Evolutionary conservation across 1,139 yeast species (phyloP), one percentile per base, ranked within the genome.

Genomic region (Suhomyces kunorum): DNA sequence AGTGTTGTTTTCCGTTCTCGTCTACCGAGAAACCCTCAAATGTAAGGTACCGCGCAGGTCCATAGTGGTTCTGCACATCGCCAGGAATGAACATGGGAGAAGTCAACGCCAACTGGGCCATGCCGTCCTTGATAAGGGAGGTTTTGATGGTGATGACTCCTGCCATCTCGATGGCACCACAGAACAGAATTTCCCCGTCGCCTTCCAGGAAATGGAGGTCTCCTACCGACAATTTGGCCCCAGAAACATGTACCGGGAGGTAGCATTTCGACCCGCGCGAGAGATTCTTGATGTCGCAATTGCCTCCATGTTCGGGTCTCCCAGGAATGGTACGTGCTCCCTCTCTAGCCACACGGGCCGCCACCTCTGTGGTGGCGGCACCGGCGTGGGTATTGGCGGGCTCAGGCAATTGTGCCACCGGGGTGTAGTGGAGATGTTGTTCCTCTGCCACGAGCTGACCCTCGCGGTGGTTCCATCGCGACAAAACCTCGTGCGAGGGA

Each of bases 141-240:
- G 66, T 60, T 42, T 68, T 59, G 43, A 74, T 48, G 4, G 78
- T 71, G 39, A 74, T 64, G 25, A 63, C 59, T 3, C 79, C 78
- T 7, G 76, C 65, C 78, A 73, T 74, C 50, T 74, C 80, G 50
- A 74, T 72, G 12, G 77, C 80, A 13, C 80, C 80, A 50, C 80
- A 74, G 49, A 74, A 74, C 4, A 77, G 68, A 30, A 73, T 71
- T 47, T 74, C 79, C 8, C 79, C 79, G 46, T 73, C 78, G 13
- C 78, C 80, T 51, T 73, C 78, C 12, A 74, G 66, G 51, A 74
- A 74, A 50, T 74, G 79, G 30, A 74, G 55, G 47, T 74, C 79
- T 2, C 79, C 79, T 28, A 74, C 56, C 8, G 75, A 68, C 20
- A 74, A 59, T 48, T 69, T 69, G 26, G 75, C 80, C 3, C 79